A percentile compares a stretch with the other conserved stretches of the same genome.
Conservation (phyloP, 371 early-diverging fungal species). For the Blyttiomyces sp. region DNA sequence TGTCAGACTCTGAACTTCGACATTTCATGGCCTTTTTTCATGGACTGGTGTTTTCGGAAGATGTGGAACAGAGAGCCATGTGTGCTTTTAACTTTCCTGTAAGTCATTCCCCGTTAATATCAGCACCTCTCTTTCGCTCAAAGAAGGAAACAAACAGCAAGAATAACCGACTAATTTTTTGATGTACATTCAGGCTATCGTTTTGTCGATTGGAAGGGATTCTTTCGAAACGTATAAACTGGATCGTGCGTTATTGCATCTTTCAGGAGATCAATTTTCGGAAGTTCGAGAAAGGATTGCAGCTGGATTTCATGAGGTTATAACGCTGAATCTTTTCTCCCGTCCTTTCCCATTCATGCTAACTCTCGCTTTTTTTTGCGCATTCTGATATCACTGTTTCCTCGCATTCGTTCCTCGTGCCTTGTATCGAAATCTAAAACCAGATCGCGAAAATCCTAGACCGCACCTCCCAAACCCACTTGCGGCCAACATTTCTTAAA, state of each 20-base stretch:
- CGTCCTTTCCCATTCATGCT: neutral
- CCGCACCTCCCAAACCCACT: conserved; percentile 5
- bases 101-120: neutral
- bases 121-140: neutral
- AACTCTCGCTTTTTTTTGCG: neutral
- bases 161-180: neutral
- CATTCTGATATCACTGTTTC: no score
- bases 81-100: conserved; percentile 40
- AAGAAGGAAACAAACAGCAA: no score
- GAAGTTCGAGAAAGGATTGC: conserved; percentile 26
- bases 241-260: conserved; percentile 12
- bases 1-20: conserved; percentile 24
- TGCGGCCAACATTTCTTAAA: conserved; percentile 21
- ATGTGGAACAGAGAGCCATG: conserved; percentile 22
- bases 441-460: conserved; percentile 28
- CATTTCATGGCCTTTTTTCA: conserved; percentile 30
- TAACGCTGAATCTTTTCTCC: neutral
- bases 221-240: conserved; percentile 17
- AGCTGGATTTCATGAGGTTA: conserved; percentile 33
- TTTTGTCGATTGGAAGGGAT: conserved; percentile 20
- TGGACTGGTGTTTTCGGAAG: conserved; percentile 9
- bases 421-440: no score
- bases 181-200: conserved; percentile 6
- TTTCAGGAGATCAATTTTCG: conserved; percentile 11
- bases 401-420: no score